Conservation (phyloP, 2,329 filamentous ascomycete genomes). For the Sarocladium kiliense region DNA sequence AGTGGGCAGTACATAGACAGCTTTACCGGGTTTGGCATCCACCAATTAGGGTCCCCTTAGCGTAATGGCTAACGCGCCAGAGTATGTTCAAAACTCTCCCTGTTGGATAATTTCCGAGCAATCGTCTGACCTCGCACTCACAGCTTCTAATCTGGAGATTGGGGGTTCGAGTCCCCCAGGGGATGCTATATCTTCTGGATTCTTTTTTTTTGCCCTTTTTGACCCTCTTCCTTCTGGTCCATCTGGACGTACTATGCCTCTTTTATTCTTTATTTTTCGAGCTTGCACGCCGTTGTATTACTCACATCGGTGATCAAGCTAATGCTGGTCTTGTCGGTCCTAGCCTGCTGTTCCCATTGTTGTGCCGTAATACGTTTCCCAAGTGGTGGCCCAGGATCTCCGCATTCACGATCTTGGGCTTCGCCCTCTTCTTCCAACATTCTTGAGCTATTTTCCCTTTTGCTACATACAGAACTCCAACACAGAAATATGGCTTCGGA, state of each 20-base stretch:
- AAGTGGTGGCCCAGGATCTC: no score
- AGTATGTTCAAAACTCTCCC: conserved; percentile 8
- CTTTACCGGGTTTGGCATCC: not conserved
- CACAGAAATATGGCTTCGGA: not conserved
- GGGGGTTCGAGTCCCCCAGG: conserved; percentile 9
- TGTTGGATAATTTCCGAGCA: not conserved
- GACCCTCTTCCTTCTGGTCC: not conserved
- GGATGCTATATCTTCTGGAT: conserved; percentile 1
- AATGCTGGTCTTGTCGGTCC: not conserved
- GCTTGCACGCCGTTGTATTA: no score
- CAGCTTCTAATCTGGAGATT: conserved; percentile 10
- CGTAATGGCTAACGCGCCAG: conserved; percentile 10
- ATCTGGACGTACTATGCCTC: no score
- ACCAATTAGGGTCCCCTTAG: conserved; percentile 10
- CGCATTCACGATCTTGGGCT: not conserved
- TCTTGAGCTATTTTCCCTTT: no score
- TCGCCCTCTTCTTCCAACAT: not conserved
- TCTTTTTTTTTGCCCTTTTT: not conserved
- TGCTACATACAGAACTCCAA: not conserved
- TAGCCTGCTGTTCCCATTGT: not conserved
- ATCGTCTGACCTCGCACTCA: not conserved
- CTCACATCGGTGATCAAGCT: no score
- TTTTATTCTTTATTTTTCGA: no score
- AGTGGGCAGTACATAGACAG: not conserved
- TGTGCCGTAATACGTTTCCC: no score